These are phyloP conservation scores for Cercis canadensis DNA, from an alignment of 306 rosid genomes.

Conservation along the genomic window DNA sequence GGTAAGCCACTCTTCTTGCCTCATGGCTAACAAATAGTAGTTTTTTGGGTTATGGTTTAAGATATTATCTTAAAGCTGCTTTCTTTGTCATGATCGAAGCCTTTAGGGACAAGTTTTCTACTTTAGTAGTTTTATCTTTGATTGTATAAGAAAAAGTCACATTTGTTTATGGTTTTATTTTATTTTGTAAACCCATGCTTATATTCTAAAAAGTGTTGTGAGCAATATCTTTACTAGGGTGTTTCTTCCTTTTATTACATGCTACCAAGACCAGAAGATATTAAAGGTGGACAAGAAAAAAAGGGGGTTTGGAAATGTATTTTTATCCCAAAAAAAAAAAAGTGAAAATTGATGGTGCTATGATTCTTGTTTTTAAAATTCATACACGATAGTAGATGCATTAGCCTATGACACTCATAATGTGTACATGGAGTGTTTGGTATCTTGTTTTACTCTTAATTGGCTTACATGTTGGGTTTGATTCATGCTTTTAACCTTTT, in stretches of 20 bases:
- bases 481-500: slow-evolving; percentile 10
- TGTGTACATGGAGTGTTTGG: not conserved
- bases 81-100: slow-evolving; percentile 11
- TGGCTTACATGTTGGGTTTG: not conserved
- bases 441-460: slow-evolving; percentile 6
- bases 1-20: slow-evolving; percentile 45
- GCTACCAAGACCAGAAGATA: not conserved
- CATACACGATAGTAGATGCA: not conserved
- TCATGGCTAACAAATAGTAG: slow-evolving; percentile 18
- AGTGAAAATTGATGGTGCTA: slow-evolving; percentile 20
- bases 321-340: not conserved
- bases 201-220: not conserved
- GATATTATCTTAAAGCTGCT: slow-evolving; percentile 6
- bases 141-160: not conserved
- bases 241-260: not conserved
- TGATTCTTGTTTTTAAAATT: slow-evolving; percentile 2
- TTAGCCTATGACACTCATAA: not conserved
- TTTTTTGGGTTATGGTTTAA: slow-evolving; percentile 19
- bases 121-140: slow-evolving; percentile 17
- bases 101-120: not conserved
- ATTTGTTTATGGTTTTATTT: not conserved
- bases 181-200: slow-evolving; percentile 1
- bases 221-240: not conserved
- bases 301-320: not conserved
- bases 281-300: not conserved